Evolutionary conservation across 169 alveolate genomes (phyloP).

Genomic region (Plasmodium cynomolgi): DNA sequence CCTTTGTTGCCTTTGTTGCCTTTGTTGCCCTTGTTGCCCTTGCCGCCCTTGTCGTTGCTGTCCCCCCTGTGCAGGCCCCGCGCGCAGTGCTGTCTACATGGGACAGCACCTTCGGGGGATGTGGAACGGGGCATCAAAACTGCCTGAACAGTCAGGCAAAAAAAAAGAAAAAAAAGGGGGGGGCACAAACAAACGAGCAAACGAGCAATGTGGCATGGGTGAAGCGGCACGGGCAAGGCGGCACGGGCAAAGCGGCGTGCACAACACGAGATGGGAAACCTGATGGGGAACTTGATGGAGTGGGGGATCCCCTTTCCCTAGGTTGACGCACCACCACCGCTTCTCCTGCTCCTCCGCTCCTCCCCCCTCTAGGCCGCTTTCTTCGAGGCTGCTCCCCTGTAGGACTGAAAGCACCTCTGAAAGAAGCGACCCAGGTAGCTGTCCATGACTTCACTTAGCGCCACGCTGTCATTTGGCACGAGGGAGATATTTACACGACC

Average conservation of each 20-base stretch:
- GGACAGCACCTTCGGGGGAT: background rate
- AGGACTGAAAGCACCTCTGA: background rate
- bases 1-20: too few relatives aligned
- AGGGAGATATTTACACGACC: background rate
- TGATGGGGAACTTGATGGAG: background rate
- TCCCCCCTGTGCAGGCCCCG: too few relatives aligned
- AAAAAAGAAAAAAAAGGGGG: background rate
- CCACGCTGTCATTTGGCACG: background rate
- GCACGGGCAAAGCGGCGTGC: background rate
- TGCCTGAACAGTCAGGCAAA: background rate
- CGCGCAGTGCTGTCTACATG: too few relatives aligned
- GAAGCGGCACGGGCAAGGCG: background rate
- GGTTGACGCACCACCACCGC: background rate
- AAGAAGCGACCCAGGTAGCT: constrained; percentile 5
- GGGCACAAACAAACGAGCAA: background rate
- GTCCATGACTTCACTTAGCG: background rate
- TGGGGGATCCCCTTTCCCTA: background rate
- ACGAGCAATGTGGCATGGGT: background rate
- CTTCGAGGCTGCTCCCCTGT: background rate
- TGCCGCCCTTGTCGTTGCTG: too few relatives aligned
- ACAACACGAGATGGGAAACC: background rate
- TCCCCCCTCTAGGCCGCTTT: background rate
- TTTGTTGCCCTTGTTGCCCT: too few relatives aligned
- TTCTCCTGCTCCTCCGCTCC: too few relatives aligned
- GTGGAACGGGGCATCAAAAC: background rate